Percentiles rank a stretch among this genome's conserved stretches.
These are phyloP conservation scores for Colletotrichum sp. DNA, from an alignment of 2,329 filamentous ascomycete genomes.

Conservation along the genomic window DNA sequence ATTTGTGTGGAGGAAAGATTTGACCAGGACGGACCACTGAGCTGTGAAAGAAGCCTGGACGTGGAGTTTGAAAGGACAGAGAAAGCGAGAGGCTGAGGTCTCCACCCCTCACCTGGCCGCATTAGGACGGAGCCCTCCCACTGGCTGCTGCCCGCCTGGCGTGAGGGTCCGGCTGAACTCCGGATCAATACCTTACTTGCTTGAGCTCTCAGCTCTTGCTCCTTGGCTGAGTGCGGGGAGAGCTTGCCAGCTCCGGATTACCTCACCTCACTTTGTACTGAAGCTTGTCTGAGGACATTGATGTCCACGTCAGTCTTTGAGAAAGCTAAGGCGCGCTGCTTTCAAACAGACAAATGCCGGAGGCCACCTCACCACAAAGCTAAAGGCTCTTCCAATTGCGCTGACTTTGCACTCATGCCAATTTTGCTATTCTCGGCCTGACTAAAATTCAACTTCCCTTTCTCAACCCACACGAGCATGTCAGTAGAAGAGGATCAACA, in stretches of 20 bases:
- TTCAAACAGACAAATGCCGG: background rate
- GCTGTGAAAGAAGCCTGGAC: background rate
- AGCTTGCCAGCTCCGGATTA: background rate
- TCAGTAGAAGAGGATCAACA: background rate
- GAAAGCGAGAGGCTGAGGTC: slow-evolving; percentile 18
- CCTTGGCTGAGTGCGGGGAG: background rate
- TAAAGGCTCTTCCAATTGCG: background rate
- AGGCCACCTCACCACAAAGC: background rate
- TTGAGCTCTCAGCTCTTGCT: background rate
- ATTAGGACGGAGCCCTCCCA: slow-evolving; percentile 10
- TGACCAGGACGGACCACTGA: background rate
- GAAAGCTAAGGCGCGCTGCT: background rate
- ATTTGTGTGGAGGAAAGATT: slow-evolving; percentile 21
- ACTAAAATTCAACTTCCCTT: background rate
- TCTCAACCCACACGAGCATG: background rate
- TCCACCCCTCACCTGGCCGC: slow-evolving; percentile 6
- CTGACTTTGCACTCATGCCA: background rate
- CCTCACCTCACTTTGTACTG: background rate
- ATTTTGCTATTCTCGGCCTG: background rate
- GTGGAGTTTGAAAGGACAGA: slow-evolving; percentile 9
- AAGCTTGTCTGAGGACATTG: background rate
- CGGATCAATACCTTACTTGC: background rate
- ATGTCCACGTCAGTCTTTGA: background rate
- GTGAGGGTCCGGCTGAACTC: background rate
- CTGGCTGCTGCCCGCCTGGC: background rate